Conservation (phyloP, 2,329 filamentous ascomycete genomes). For the Diaporthe amygdali region DNA sequence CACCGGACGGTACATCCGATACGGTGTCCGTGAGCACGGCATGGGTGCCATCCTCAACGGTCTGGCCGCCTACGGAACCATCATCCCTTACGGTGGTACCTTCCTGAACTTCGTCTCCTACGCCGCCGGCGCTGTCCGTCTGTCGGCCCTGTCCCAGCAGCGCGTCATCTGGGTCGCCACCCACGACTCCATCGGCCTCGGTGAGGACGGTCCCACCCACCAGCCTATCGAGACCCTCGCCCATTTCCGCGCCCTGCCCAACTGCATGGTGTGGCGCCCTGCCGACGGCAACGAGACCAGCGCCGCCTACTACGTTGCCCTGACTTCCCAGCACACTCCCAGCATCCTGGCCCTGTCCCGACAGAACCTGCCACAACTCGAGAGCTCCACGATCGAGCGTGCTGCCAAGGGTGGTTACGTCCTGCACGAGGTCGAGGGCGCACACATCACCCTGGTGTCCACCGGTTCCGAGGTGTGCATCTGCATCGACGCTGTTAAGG, state of each 20-base stretch:
- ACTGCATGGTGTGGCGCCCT: constrained; percentile 99
- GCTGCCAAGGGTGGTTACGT: constrained; percentile 96
- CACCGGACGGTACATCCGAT: constrained; percentile 88
- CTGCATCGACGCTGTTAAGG: constrained; percentile 90
- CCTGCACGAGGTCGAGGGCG: constrained; percentile 81
- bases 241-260: constrained; percentile 98
- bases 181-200: constrained; percentile 98
- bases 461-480: constrained; percentile 97
- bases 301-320: constrained; percentile 93
- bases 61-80: constrained; percentile 90
- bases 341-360: constrained; percentile 94
- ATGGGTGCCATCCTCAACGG: constrained; percentile 97
- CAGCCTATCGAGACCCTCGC: constrained; percentile 98
- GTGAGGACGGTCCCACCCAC: constrained; percentile 97
- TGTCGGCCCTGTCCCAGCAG: constrained; percentile 89
- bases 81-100: constrained; percentile 92
- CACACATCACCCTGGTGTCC: constrained; percentile 87
- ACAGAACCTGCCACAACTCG: constrained; percentile 97
- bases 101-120: constrained; percentile 99
- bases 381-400: constrained; percentile 88
- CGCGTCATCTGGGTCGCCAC: constrained; percentile 96
- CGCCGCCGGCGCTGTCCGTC: constrained; percentile 90
- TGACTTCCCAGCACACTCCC: constrained; percentile 89
- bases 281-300: constrained; percentile 98
- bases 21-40: constrained; percentile 89